Evolutionary conservation across 2,329 filamentous ascomycete genomes (phyloP).

Genomic region (Microdochium paspali): DNA sequence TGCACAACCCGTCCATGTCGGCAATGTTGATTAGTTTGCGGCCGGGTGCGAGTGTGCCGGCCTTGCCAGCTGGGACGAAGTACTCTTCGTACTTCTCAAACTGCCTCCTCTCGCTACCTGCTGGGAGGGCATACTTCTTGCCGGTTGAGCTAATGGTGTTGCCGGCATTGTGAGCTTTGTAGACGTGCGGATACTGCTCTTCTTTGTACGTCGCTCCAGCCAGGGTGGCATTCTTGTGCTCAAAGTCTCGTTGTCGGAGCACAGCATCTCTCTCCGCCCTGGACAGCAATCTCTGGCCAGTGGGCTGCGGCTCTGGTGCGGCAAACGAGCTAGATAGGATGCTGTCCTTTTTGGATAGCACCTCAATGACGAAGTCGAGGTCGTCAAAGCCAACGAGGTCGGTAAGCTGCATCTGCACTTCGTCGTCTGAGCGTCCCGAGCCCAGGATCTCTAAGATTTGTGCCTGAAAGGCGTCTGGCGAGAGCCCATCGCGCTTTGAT

Average conservation of each 20-base stretch:
- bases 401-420: constrained; percentile 81
- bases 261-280: constrained; percentile 70
- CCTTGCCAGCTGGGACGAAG: constrained; percentile 70
- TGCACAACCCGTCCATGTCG: constrained; percentile 81
- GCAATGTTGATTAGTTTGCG: constrained; percentile 70
- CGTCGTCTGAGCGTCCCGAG: constrained; percentile 63
- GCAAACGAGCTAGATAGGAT: constrained; percentile 42
- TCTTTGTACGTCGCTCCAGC: constrained; percentile 63
- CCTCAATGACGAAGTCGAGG: constrained; percentile 82
- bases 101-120: constrained; percentile 63
- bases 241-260: constrained; percentile 63
- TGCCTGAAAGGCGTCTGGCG: constrained; percentile 60
- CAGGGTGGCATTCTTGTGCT: constrained; percentile 72
- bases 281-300: constrained; percentile 51
- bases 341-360: constrained; percentile 68
- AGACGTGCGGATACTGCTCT: constrained; percentile 86
- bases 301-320: constrained; percentile 22
- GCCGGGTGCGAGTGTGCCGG: constrained; percentile 62
- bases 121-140: constrained; percentile 72
- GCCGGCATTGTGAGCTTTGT: constrained; percentile 72
- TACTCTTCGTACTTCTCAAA: constrained; percentile 81
- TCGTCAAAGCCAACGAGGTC: constrained; percentile 92
- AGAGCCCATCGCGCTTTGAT: constrained; percentile 53
- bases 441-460: constrained; percentile 67
- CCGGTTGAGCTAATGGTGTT: constrained; percentile 77